These are phyloP conservation scores for Pseudopyrenochaeta lycopersici DNA, from an alignment of 2,329 filamentous ascomycete genomes.

Conservation along the genomic window DNA sequence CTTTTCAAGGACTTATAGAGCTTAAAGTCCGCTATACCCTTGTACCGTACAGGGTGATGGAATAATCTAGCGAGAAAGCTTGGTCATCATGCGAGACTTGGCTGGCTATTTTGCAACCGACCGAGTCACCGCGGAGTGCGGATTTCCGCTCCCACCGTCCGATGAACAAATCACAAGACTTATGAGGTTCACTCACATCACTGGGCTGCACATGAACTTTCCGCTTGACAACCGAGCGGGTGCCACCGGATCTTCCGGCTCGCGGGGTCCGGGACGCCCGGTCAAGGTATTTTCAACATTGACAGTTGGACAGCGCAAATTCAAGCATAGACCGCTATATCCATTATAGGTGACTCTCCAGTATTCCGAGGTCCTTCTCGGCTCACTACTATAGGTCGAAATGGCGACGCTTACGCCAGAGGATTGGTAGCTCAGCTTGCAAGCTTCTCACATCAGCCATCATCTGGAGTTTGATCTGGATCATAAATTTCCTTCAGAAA, in stretches of 20 bases:
- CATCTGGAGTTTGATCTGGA: background rate
- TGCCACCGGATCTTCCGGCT: conserved; percentile 12
- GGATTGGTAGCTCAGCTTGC: conserved; percentile 6
- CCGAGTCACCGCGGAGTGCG: background rate
- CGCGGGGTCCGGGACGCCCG: conserved; percentile 15
- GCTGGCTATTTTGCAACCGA: background rate
- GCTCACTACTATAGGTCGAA: background rate
- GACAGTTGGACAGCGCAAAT: background rate
- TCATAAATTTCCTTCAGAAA: background rate
- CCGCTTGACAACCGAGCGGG: background rate
- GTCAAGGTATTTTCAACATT: background rate
- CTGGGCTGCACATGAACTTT: background rate
- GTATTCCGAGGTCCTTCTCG: background rate
- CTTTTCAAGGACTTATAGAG: no score
- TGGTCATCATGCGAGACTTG: background rate
- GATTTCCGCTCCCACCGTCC: background rate
- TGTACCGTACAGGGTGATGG: background rate
- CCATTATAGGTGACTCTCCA: background rate
- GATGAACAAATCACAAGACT: background rate
- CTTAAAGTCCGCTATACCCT: background rate
- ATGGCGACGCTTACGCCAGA: conserved; percentile 3
- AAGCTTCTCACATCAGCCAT: conserved; percentile 6
- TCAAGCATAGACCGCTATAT: background rate
- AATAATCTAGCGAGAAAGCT: background rate
- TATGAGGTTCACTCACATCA: no score